Base-by-base conservation (phyloP, 73 alveolate species). In the Stentor roeselii region DNA sequence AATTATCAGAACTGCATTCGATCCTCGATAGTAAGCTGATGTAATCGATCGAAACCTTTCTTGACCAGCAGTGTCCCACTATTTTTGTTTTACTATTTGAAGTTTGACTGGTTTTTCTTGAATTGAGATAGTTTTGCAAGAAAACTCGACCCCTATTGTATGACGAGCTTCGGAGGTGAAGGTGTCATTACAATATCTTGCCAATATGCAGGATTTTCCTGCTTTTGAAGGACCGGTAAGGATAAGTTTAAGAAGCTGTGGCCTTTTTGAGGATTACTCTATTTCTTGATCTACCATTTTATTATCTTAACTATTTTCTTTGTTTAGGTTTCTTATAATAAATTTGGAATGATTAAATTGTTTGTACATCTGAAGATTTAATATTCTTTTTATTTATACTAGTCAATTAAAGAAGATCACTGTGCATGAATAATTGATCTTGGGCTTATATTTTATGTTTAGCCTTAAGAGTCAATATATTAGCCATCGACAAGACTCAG, bases 71-170 rank as follows among this genome's bases (percentile, higher is more conserved):
- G 82, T 61, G 42, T 61, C 82, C 82, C 82, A 61, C 74, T 58
- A n/a, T n/a, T n/a, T n/a, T n/a, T n/a, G n/a, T n/a, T n/a, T n/a
- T n/a, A n/a, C n/a, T n/a, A 97, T 88, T 82, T 92, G 76, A 58
- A 97, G n/a, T 85, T 95, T 97, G 42, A 92, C 90, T 35, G 83
- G 39, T 36, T 87, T 77, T 36, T 84, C 87, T 27, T 91, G 90
- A 60, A 97, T 88, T 83, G 93, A 91, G 30, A 97, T 85, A 36
- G 91, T 83, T 87, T 88, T 92, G 21, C 94, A 86, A 38, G 97
- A 98, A 87, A 92, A 90, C 85, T 95, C 98, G 30, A 94, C 94
- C 30, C 99, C 99, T 42, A 93, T 87, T 3, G 99, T 95, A 6
- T 93, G 82, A 60, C 89, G 59, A 78, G 89, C 90, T 59, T 88